Evolutionary conservation across 1,139 yeast genomes (phyloP), one percentile per base, ranked within the genome.

Genomic region (Arxiozyma slooffiae): DNA sequence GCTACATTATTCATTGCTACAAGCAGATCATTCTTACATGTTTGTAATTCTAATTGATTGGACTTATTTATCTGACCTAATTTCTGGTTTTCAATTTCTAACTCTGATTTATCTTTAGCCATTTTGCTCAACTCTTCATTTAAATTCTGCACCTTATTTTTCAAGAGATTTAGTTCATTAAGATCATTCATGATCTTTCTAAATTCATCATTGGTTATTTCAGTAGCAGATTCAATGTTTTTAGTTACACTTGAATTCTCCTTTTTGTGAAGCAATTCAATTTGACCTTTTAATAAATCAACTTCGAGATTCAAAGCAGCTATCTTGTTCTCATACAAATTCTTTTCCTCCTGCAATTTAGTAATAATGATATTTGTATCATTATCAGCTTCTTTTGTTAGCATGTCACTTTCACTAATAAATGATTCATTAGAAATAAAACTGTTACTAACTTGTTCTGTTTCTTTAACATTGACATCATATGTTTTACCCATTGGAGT

Each of bases 91-190:
- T 41, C 44, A 18, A 16, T 26, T 7, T 16, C 24, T 41, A 41
- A 26, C 1, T 14, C 16, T 26, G 23, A 3, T 26, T 41, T 41
- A 18, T 24, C 36, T 11, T 4, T 23, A 26, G 9, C 8, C 17
- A 17, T 26, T 16, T 41, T 24, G 7, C 18, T 16, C 16, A 41
- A 26, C 6, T 41, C 41, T 37, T 43, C 61, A 48, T 75, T 71
- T 7, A 70, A 59, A 34, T 71, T 69, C 34, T 70, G 64, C 36
- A 78, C 59, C 44, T 73, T 73, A 50, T 74, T 76, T 39, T 69
- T 66, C 48, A 57, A 54, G 36, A 61, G 57, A 40, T 57, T 60
- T 52, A 64, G 57, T 39, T 67, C 70, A 43, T 14, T 20, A n/a
- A 41, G 11, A 5, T 41, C 44, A 18, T 24, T 41, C 7, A 41